Evolutionary conservation across 2,329 filamentous ascomycete genomes (phyloP).

Genomic region (Trichoderma harzianum): DNA sequence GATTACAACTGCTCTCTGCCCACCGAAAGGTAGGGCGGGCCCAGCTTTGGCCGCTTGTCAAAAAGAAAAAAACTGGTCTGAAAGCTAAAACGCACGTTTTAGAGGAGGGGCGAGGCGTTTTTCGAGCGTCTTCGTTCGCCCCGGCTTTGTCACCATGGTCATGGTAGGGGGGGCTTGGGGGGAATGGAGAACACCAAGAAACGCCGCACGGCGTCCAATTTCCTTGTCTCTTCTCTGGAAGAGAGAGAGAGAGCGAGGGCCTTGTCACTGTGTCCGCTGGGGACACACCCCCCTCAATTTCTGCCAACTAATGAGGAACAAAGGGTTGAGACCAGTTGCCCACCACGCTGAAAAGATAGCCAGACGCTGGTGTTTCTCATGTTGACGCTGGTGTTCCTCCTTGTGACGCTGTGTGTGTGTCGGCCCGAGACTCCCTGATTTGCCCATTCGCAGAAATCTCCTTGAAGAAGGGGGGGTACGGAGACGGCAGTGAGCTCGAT

Average conservation of each 20-base stretch:
- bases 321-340: not conserved
- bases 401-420: not conserved
- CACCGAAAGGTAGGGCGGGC: not conserved
- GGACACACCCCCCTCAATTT: not conserved
- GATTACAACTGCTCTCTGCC: not conserved
- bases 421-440: not conserved
- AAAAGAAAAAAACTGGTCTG: not conserved
- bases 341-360: not conserved
- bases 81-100: not conserved
- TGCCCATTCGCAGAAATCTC: not conserved
- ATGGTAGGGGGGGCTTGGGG: not conserved
- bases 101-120: not conserved
- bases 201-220: not conserved
- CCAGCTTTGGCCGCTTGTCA: slow-evolving; percentile 1
- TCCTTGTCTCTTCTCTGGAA: not conserved
- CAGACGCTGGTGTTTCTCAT: not conserved
- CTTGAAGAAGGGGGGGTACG: not conserved
- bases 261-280: not conserved
- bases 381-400: not conserved
- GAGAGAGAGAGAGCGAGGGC: not conserved
- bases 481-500: not conserved
- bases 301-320: not conserved
- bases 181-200: not conserved
- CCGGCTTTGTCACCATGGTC: not conserved
- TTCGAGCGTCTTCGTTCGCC: not conserved